Evolutionary conservation across 2,329 filamentous ascomycete genomes (phyloP).

Genomic region (Ophiocordyceps robertsii): DNA sequence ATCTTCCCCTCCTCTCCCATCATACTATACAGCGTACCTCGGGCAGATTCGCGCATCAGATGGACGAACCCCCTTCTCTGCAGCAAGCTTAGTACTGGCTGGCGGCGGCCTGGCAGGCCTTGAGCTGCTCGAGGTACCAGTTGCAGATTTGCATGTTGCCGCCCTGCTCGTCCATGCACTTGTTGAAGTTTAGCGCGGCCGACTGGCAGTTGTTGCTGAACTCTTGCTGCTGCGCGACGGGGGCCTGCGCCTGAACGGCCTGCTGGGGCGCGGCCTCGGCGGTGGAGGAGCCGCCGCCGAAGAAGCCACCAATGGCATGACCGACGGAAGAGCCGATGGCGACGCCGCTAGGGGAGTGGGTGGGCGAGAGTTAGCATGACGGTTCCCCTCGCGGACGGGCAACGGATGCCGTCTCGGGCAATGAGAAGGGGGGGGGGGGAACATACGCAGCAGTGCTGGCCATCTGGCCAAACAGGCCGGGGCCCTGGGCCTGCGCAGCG

Average conservation of each 20-base stretch:
- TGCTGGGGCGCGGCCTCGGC: conserved; percentile 30
- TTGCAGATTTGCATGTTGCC: conserved; percentile 93
- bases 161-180: conserved; percentile 90
- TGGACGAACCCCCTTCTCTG: too few species aligned
- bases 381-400: too few species aligned
- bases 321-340: conserved; percentile 92
- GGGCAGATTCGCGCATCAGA: too few species aligned
- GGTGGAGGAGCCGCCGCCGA: conserved; percentile 53
- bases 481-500: conserved; percentile 46
- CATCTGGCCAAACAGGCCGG: conserved; percentile 92
- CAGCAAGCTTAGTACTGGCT: conserved; percentile 44
- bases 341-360: conserved; percentile 81
- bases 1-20: too few species aligned
- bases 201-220: conserved; percentile 56
- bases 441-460: conserved; percentile 94
- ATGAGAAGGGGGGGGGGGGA: too few species aligned
- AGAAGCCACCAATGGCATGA: conserved; percentile 83
- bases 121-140: conserved; percentile 97
- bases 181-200: conserved; percentile 76
- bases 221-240: conserved; percentile 33
- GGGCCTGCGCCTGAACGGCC: conserved; percentile 30
- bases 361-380: neutral
- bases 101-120: conserved; percentile 71
- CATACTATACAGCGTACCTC: too few species aligned
- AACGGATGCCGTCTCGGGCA: neutral